Base-by-base conservation (phyloP, 2,329 filamentous ascomycete species). In the Pseudocercospora fuligena region DNA sequence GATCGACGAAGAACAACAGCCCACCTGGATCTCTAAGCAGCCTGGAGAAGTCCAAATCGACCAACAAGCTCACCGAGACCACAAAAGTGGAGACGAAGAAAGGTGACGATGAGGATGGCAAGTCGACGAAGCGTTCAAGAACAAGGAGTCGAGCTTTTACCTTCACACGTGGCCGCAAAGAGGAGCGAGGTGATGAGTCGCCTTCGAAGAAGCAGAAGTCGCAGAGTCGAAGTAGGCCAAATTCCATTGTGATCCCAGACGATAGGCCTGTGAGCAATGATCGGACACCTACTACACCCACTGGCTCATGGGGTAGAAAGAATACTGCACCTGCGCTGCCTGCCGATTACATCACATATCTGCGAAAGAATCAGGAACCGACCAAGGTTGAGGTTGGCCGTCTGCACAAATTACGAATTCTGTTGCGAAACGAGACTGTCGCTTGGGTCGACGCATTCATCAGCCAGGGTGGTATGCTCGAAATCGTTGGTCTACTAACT, bases 381-480 rank as follows among this genome's bases (percentile, higher is more conserved):
- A 88, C 95, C 74, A 83, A 89, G 46, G 90, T 97, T 9, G 94
- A 98, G 78, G 92, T 98, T n/a, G 93, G 94, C 53, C 94, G 95
- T 77, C 82, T 99, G 40, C 95, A 98, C 81, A 98, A 98, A 80
- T 85, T 99, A 54, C 89, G 94, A 14, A 85, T 97, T 21, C 82
- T 98, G 61, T 85, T 99, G 61, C 89, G 95, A 19, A 98, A 98
- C 75, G 95, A 99, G 82, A 97, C 94, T 0, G 93, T 99, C 5
- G 88, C 91, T 12, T 99, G 95, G 95, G 96, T 96, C 2, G 93
- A 98, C 76, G 87, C 89, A 12, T 99, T 98, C 77, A 92, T 98
- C 73, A 86, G 89, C 47, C 89, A 94, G 69, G 93, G 92, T 16
- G 95, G 95, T 21, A 97, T 98, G 93, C 88, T 91, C 71, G 93